Evolutionary conservation across 2,329 filamentous ascomycete genomes (phyloP), one percentile per base, ranked within the genome.

Genomic region (Arthrobotrys megalospora): DNA sequence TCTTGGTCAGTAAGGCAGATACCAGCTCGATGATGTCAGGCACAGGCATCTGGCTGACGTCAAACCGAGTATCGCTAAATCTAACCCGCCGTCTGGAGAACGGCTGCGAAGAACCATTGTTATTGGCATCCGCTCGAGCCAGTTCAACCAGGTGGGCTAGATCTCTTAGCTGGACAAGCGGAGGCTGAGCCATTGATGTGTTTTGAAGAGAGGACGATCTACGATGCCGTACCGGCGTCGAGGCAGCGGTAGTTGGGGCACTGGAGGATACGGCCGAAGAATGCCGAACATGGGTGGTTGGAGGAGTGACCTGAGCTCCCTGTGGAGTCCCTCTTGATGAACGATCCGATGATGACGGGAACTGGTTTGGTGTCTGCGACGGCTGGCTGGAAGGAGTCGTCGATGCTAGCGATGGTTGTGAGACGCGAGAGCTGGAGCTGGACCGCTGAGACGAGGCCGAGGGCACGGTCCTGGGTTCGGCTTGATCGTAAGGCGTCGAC

Each of bases 1-100:
- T 99, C 85, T 98, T 98, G 71, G 95, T 97, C 79, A 99, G 87
- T 24, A 99, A 88, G 6, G 94, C 96, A 3, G 96, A 96, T 3
- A 99, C 96, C 96, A 99, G 98, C 85, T 98, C 95, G 83, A 99
- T 99, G 81, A 99, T 93, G 83, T 99, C 95, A 80, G 92, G 90
- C 69, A 98, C 96, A 65, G 96, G 96, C 95, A 99, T 98, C 66
- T 90, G 92, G 85, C 94, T 97, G 82, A 99, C 97, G 85, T 98
- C 96, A 84, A 97, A 99, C 83, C 91, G 89, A 69, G 88, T 88
- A 66, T 87, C 73, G 81, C 65, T 83, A 79, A 84, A 76, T 45
- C 79, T 79, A 50, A 76, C 52, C n/a, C 76, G 70, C 50, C 64
- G 38, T 47, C 75, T 80, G 43, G 79, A 48, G 52, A 79, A 78